Percentiles rank a stretch among this genome's conserved stretches.
Evolutionary conservation across 495 filamentous ascomycete species (phyloP).

Genomic region (Lepidopterella palustris): DNA sequence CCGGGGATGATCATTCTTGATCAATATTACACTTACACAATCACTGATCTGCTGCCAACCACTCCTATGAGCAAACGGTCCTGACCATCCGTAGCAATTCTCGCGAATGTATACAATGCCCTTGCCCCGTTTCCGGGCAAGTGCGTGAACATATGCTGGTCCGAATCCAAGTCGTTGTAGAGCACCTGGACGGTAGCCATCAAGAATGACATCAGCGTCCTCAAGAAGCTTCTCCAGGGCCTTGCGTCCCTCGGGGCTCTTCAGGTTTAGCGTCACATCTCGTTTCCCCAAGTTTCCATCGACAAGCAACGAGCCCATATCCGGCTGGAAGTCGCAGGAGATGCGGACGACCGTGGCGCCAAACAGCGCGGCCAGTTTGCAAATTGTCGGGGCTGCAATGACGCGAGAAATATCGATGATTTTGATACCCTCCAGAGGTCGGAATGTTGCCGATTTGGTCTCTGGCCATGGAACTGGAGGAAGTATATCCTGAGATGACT

Average conservation of each 20-base stretch:
- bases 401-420: background rate
- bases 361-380: background rate
- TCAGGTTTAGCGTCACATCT: background rate
- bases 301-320: background rate
- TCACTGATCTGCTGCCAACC: conserved; percentile 53
- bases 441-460: background rate
- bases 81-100: conserved; percentile 60
- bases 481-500: background rate
- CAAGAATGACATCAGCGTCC: conserved; percentile 47
- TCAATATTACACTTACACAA: background rate
- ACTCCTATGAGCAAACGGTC: conserved; percentile 45
- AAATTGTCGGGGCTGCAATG: background rate
- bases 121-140: conserved; percentile 50
- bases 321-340: background rate
- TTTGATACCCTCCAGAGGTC: background rate
- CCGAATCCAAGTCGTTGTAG: conserved; percentile 61
- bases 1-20: no score
- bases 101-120: conserved; percentile 65
- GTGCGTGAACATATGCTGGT: conserved; percentile 43
- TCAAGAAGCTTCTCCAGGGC: background rate
- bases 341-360: background rate
- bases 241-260: background rate
- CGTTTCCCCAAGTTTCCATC: background rate
- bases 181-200: conserved; percentile 63
- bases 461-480: background rate